Conservation (phyloP, 345 rosid species). For the Euphorbia lathyris region DNA sequence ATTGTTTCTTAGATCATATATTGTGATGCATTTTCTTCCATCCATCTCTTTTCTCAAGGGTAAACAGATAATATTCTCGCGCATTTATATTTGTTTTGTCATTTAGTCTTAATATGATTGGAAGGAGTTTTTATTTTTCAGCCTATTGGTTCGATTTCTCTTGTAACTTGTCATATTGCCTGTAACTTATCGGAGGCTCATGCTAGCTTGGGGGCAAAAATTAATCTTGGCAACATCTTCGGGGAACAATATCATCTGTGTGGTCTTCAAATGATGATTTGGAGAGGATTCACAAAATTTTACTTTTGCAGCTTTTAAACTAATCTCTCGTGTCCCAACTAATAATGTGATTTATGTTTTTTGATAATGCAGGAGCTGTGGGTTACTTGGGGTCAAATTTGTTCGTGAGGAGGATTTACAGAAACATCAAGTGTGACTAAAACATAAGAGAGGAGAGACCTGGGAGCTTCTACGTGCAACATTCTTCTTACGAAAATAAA, state of each 20-base stretch:
- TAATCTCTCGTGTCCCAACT: no score
- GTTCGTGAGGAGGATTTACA: conserved; percentile 94
- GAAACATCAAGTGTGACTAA: conserved; percentile 95
- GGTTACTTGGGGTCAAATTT: conserved; percentile 88
- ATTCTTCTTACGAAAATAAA: conserved; percentile 26
- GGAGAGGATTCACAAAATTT: not conserved
- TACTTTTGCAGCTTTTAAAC: not conserved
- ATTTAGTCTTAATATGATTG: not conserved
- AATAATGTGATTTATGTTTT: not conserved
- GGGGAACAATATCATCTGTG: not conserved
- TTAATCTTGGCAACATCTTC: not conserved
- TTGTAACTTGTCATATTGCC: not conserved
- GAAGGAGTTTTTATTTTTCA: not conserved
- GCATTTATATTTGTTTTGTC: not conserved
- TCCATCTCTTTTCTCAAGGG: not conserved
- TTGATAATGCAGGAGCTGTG: conserved; percentile 66
- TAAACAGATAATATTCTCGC: not conserved
- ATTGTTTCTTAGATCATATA: not conserved
- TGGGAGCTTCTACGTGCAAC: conserved; percentile 27
- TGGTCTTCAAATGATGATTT: not conserved
- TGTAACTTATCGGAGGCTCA: not conserved
- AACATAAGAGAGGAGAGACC: conserved; percentile 9
- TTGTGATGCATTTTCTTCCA: not conserved
- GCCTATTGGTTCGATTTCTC: not conserved
- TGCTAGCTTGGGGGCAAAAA: no score